These are phyloP conservation scores for Xylaria sp. DNA, from an alignment of 2,329 filamentous ascomycete species.

Conservation along the genomic window DNA sequence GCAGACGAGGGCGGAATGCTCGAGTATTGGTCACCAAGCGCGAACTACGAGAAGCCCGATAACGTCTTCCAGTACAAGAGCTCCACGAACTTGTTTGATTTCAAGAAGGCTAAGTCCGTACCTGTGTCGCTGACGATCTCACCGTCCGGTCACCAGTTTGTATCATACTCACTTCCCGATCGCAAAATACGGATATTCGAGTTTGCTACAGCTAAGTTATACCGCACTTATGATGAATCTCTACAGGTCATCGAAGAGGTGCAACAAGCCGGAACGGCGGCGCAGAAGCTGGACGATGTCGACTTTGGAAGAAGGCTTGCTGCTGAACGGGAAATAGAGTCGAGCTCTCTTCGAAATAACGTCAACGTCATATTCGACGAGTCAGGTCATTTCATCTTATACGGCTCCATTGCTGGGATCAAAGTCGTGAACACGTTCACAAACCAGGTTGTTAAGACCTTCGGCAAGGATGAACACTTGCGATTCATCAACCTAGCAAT, in stretches of 20 bases:
- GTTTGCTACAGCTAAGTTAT: constrained; percentile 80
- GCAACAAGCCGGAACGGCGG: constrained; percentile 85
- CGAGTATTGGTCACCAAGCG: constrained; percentile 87
- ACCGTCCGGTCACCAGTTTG: constrained; percentile 78
- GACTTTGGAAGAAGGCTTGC: constrained; percentile 88
- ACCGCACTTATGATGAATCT: constrained; percentile 93
- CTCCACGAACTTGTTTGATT: constrained; percentile 89
- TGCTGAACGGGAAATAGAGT: constrained; percentile 80
- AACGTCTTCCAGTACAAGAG: constrained; percentile 92
- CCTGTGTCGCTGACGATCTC: constrained; percentile 81
- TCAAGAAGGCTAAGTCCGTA: constrained; percentile 88
- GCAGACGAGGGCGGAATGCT: constrained; percentile 88
- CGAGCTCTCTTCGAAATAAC: constrained; percentile 59
- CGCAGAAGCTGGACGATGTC: constrained; percentile 77
- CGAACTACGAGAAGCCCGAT: constrained; percentile 81
- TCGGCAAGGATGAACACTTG: constrained; percentile 84
- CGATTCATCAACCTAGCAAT: constrained; percentile 76
- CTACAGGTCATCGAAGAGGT: constrained; percentile 83
- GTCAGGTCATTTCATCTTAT: constrained; percentile 89
- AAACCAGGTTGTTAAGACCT: constrained; percentile 85
- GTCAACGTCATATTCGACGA: constrained; percentile 93
- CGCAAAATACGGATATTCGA: constrained; percentile 91
- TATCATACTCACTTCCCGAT: constrained; percentile 86
- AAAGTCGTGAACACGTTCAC: constrained; percentile 97
- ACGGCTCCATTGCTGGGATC: constrained; percentile 84